Evolutionary conservation across 2,329 filamentous ascomycete genomes (phyloP).

Genomic region (Ceratocystis ficicola): DNA sequence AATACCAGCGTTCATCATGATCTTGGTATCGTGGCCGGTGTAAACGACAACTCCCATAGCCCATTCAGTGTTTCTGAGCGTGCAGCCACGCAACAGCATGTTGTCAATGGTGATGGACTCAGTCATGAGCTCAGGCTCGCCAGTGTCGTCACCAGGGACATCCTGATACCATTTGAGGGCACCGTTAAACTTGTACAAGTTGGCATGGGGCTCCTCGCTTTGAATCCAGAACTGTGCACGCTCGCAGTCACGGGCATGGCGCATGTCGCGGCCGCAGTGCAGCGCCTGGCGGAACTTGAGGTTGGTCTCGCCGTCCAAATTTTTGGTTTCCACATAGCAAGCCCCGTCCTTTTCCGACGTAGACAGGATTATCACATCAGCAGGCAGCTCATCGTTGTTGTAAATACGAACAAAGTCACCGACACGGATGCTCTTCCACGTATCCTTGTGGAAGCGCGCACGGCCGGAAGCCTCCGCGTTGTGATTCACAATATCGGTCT

Average conservation of each 20-base stretch:
- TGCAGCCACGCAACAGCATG: constrained; percentile 81
- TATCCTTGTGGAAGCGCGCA: constrained; percentile 80
- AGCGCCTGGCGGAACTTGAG: constrained; percentile 88
- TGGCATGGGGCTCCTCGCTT: constrained; percentile 82
- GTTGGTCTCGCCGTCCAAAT: constrained; percentile 94
- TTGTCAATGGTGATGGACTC: constrained; percentile 95
- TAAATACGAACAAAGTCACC: constrained; percentile 95
- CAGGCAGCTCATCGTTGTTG: constrained; percentile 89
- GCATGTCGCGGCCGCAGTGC: constrained; percentile 68
- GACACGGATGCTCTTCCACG: constrained; percentile 90
- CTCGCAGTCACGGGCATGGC: constrained; percentile 87
- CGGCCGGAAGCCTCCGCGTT: constrained; percentile 51
- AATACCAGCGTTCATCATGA: constrained; percentile 96
- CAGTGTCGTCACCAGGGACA: constrained; percentile 49
- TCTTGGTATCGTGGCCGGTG: constrained; percentile 83
- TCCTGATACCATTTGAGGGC: constrained; percentile 76
- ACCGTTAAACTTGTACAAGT: constrained; percentile 89
- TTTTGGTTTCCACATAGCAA: constrained; percentile 97
- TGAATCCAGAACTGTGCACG: constrained; percentile 76
- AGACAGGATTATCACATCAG: constrained; percentile 81
- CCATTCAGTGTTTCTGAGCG: constrained; percentile 93
- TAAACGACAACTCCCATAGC: constrained; percentile 89
- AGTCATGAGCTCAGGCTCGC: constrained; percentile 62
- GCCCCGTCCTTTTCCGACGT: constrained; percentile 89
- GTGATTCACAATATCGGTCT: constrained; percentile 58